These are phyloP conservation scores for Zanthoxylum bungeanum DNA, from an alignment of 345 rosid species.

Conservation along the genomic window DNA sequence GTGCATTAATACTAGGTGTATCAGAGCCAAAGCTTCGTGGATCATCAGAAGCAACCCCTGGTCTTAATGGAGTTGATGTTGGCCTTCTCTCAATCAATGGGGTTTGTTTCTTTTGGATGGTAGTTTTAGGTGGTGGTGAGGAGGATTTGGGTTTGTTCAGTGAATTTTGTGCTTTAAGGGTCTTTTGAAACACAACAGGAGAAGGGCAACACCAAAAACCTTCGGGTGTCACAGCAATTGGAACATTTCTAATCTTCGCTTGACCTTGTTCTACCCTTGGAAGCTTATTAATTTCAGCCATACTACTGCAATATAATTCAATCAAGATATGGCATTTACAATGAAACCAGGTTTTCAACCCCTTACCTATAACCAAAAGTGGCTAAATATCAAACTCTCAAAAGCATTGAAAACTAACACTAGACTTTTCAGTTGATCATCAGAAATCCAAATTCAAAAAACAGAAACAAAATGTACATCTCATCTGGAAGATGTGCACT, in stretches of 20 bases:
- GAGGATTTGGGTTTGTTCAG: conserved; percentile 63
- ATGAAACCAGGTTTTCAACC: not conserved
- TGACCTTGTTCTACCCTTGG: conserved; percentile 72
- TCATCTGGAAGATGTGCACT: not conserved
- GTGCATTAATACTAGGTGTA: conserved; percentile 33
- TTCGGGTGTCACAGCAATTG: conserved; percentile 96
- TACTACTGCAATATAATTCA: conserved; percentile 36
- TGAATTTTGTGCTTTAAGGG: conserved; percentile 59
- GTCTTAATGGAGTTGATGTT: conserved; percentile 45
- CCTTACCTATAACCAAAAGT: not conserved
- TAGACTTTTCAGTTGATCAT: not conserved
- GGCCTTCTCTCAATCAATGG: conserved; percentile 54
- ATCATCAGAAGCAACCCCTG: conserved; percentile 51
- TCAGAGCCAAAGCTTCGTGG: conserved; percentile 34
- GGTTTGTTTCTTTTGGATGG: conserved; percentile 43
- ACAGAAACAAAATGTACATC: not conserved
- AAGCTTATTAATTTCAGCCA: conserved; percentile 90
- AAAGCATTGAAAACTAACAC: not conserved
- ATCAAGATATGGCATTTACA: conserved; percentile 13
- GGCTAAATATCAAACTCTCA: conserved; percentile 9
- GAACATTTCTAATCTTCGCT: conserved; percentile 82
- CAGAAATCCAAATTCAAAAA: not conserved
- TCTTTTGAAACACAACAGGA: conserved; percentile 88
- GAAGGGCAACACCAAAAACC: conserved; percentile 99
- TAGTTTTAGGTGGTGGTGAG: conserved; percentile 55